Conservation (phyloP, 2,329 filamentous ascomycete genomes). For the Aspergillus sp. region DNA sequence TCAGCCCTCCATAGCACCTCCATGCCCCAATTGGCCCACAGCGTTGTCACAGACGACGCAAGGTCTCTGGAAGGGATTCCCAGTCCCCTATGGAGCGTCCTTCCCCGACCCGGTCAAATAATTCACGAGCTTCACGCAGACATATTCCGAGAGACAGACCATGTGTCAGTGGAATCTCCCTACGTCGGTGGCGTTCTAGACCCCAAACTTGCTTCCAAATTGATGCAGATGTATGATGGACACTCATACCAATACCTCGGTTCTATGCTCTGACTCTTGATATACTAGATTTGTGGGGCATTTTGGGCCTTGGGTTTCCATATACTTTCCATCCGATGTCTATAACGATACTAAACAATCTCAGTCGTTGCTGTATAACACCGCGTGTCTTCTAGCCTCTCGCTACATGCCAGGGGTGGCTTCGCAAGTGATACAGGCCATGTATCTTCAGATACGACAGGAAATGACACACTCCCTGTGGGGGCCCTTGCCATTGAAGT, state of each 20-base stretch:
- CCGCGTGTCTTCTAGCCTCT: conserved; percentile 32
- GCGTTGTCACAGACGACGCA: conserved; percentile 23
- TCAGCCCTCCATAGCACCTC: conserved; percentile 15
- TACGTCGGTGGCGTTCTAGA: conserved; percentile 29
- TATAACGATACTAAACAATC: conserved; percentile 20
- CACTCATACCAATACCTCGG: no score
- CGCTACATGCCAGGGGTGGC: conserved; percentile 34
- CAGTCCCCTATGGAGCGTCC: conserved; percentile 17
- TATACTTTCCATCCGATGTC: conserved; percentile 28
- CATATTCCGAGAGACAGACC: conserved; percentile 27
- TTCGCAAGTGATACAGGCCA: conserved; percentile 25
- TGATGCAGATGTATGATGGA: conserved; percentile 29
- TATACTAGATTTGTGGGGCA: conserved; percentile 29
- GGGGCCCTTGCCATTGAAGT: conserved; percentile 28
- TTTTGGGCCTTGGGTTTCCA: conserved; percentile 32
- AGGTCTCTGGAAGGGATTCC: conserved; percentile 17
- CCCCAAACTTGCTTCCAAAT: conserved; percentile 29
- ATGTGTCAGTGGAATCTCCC: conserved; percentile 21
- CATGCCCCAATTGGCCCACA: conserved; percentile 18
- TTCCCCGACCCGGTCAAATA: conserved; percentile 30
- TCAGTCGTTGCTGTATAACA: conserved; percentile 33
- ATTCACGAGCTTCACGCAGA: conserved; percentile 33
- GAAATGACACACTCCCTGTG: conserved; percentile 29
- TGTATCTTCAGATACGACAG: conserved; percentile 33
- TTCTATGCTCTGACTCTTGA: no score